Percentiles rank a stretch among this genome's conserved stretches.
These are phyloP conservation scores for Echinosophora koreensis DNA, from an alignment of 306 rosid species.

Conservation along the genomic window DNA sequence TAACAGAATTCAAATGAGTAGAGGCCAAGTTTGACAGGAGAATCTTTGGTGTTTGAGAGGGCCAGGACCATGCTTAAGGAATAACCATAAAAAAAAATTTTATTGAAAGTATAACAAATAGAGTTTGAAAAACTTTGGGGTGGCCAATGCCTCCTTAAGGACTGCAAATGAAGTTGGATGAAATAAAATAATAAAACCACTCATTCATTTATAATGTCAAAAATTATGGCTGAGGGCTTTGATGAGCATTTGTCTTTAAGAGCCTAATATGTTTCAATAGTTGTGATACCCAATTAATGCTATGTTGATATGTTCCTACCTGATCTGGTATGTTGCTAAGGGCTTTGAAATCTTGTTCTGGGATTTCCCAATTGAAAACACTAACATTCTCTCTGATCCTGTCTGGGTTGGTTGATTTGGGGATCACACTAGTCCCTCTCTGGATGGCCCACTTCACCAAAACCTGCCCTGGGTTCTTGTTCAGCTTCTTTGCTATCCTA, in stretches of 20 bases:
- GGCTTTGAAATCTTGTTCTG: slow-evolving; percentile 52
- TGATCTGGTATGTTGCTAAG: slow-evolving; percentile 51
- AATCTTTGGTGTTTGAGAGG: too few species aligned
- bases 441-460: slow-evolving; percentile 64
- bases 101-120: too few species aligned
- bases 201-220: too few species aligned
- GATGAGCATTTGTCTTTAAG: neutral
- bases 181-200: too few species aligned
- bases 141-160: too few species aligned
- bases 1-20: too few species aligned
- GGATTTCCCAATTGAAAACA: slow-evolving; percentile 62
- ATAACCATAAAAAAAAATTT: too few species aligned
- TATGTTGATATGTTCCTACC: slow-evolving; percentile 33
- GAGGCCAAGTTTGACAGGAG: too few species aligned
- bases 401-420: slow-evolving; percentile 53
- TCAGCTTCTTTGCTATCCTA: slow-evolving; percentile 57
- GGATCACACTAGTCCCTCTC: slow-evolving; percentile 69
- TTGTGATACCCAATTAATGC: neutral
- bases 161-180: too few species aligned
- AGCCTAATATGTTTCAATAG: neutral
- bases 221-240: too few species aligned
- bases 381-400: slow-evolving; percentile 58
- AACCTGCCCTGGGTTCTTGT: slow-evolving; percentile 64
- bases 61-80: too few species aligned
- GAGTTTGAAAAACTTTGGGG: too few species aligned